phyloP scores from a whole-genome alignment of 106 monocot genomes.

The Phalaenopsis equestris region DNA sequence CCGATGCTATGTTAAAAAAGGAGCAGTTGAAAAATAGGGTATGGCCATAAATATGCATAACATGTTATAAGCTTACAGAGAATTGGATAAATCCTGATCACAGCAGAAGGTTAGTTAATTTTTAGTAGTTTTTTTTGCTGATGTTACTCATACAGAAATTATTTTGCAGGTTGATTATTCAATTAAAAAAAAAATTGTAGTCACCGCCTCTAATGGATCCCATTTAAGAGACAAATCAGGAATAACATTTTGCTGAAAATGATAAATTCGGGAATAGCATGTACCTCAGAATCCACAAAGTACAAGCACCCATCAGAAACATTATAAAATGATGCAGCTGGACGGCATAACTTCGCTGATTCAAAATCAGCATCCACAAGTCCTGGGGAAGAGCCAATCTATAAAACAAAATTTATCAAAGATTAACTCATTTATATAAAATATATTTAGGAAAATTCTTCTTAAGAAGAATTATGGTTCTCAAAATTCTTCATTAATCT shows the following conservation, averaged over 20 bases:
- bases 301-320: conserved; percentile 55
- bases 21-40: not conserved
- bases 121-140: not conserved
- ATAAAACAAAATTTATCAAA: conserved; percentile 13
- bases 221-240: not conserved
- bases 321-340: conserved; percentile 72
- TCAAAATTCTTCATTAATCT: not conserved
- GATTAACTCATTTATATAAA: not conserved
- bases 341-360: conserved; percentile 61
- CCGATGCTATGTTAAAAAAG: not conserved
- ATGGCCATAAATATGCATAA: not conserved
- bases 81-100: not conserved
- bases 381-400: conserved; percentile 91
- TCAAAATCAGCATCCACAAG: conserved; percentile 96
- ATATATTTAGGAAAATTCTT: not conserved
- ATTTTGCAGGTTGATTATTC: not conserved
- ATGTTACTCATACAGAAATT: not conserved
- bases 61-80: not conserved
- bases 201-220: not conserved
- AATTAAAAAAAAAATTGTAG: not conserved
- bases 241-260: not conserved
- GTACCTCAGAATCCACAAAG: conserved; percentile 88
- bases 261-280: not conserved
- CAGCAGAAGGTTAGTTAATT: not conserved
- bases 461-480: not conserved